Evolutionary conservation across 768 basidiomycete genomes (phyloP).

Genomic region (Kwoniella sp.): DNA sequence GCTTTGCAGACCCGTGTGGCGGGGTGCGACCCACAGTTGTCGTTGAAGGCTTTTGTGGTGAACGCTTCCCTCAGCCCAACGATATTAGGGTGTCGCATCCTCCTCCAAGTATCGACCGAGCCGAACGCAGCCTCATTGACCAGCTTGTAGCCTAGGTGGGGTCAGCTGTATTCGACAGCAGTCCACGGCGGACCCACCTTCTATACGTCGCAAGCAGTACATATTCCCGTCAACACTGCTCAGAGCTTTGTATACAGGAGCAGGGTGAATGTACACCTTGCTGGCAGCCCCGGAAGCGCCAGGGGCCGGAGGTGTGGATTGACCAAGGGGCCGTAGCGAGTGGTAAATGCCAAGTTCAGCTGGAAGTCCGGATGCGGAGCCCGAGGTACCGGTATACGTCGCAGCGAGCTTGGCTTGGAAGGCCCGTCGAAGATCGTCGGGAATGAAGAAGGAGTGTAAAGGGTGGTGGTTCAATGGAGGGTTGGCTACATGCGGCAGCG

Average conservation of each 20-base stretch:
- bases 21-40: constrained; percentile 65
- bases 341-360: constrained; percentile 89
- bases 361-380: constrained; percentile 58
- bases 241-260: constrained; percentile 76
- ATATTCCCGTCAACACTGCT: constrained; percentile 69
- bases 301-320: background rate
- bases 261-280: constrained; percentile 74
- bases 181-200: too few species aligned
- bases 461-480: constrained; percentile 52
- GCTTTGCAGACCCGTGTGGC: background rate
- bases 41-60: constrained; percentile 86
- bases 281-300: constrained; percentile 53
- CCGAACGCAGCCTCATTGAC: constrained; percentile 74
- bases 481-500: constrained; percentile 58
- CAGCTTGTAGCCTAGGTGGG: constrained; percentile 72
- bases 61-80: constrained; percentile 84
- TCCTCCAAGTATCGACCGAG: constrained; percentile 78
- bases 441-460: constrained; percentile 66
- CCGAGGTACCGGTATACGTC: constrained; percentile 26
- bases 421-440: constrained; percentile 58
- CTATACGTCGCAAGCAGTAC: constrained; percentile 76
- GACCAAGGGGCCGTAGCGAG: constrained; percentile 73
- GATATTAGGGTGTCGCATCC: constrained; percentile 78
- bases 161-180: constrained; percentile 6
- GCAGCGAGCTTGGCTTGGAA: constrained; percentile 48